Conservation (phyloP, 1,139 yeast genomes). For the Sugiyamaella grinbergsii region DNA sequence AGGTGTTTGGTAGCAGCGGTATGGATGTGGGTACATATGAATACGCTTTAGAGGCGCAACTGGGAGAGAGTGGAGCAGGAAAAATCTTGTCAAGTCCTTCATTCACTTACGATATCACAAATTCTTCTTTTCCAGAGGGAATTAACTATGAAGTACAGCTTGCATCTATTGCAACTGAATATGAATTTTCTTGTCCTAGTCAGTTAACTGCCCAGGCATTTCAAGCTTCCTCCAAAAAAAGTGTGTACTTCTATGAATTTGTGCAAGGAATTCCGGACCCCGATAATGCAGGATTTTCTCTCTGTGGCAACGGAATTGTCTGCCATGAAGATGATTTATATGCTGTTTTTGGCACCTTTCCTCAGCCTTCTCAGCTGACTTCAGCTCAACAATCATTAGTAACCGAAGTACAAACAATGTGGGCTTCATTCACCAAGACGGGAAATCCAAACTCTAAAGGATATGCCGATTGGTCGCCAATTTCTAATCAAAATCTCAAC, state of each 20-base stretch:
- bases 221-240: slow-evolving; percentile 9
- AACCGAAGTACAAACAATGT: slow-evolving; percentile 35
- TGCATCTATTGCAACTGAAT: slow-evolving; percentile 30
- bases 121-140: slow-evolving; percentile 14
- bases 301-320: slow-evolving; percentile 34
- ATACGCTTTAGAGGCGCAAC: slow-evolving; percentile 22
- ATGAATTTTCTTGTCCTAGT: slow-evolving; percentile 34
- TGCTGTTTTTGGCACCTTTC: slow-evolving; percentile 38
- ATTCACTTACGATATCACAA: slow-evolving; percentile 20
- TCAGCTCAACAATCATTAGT: slow-evolving; percentile 29
- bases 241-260: slow-evolving; percentile 35
- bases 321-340: slow-evolving; percentile 42
- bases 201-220: slow-evolving; percentile 27
- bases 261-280: slow-evolving; percentile 37
- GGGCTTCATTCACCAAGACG: slow-evolving; percentile 36
- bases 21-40: slow-evolving; percentile 19
- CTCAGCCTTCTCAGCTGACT: slow-evolving; percentile 22
- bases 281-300: slow-evolving; percentile 25
- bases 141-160: slow-evolving; percentile 23
- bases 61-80: slow-evolving; percentile 21
- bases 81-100: slow-evolving; percentile 21
- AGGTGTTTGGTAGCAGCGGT: slow-evolving; percentile 17
- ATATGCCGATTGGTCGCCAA: slow-evolving; percentile 21
- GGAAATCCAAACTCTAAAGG: slow-evolving; percentile 29
- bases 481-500: slow-evolving; percentile 6